These are phyloP conservation scores for Paraconiothyrium sp. DNA, from an alignment of 2,329 filamentous ascomycete species.

Conservation along the genomic window DNA sequence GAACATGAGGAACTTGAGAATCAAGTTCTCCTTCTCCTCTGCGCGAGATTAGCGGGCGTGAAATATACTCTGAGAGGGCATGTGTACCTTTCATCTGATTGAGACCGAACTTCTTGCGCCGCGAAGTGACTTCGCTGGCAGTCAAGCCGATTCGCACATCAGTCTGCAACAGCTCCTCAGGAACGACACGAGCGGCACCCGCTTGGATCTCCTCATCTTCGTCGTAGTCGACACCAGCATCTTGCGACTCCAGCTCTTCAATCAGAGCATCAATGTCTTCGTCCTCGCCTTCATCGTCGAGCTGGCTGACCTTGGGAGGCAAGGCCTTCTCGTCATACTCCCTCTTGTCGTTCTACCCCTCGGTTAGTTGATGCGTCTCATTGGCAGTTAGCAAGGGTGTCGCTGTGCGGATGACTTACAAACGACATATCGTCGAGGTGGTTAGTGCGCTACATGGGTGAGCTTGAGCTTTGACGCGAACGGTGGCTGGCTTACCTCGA, in stretches of 20 bases:
- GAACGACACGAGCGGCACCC: constrained; percentile 68
- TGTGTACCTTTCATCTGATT: constrained; percentile 78
- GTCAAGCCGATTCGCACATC: constrained; percentile 77
- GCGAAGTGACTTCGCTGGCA: constrained; percentile 70
- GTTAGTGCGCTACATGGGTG: constrained; percentile 29
- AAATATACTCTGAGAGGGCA: neutral
- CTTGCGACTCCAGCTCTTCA: constrained; percentile 84
- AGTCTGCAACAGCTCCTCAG: constrained; percentile 81
- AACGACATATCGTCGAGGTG: constrained; percentile 39
- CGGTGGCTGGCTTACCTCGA: constrained; percentile 28
- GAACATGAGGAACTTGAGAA: constrained; percentile 83
- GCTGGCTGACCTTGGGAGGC: constrained; percentile 26
- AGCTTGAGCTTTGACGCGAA: constrained; percentile 17
- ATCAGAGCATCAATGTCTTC: constrained; percentile 89
- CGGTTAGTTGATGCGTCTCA: constrained; percentile 12
- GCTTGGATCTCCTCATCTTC: constrained; percentile 67
- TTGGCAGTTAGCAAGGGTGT: neutral
- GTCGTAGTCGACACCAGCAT: constrained; percentile 73
- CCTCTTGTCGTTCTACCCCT: constrained; percentile 40
- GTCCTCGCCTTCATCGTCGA: constrained; percentile 74
- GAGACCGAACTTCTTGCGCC: constrained; percentile 78
- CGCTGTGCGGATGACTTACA: constrained; percentile 22
- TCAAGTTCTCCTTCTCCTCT: constrained; percentile 85
- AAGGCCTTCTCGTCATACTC: constrained; percentile 30
- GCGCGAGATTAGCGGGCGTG: constrained; percentile 23